These are phyloP conservation scores for Astrephomene gubernaculifera DNA, from an alignment of 139 green algal species.

Conservation along the genomic window DNA sequence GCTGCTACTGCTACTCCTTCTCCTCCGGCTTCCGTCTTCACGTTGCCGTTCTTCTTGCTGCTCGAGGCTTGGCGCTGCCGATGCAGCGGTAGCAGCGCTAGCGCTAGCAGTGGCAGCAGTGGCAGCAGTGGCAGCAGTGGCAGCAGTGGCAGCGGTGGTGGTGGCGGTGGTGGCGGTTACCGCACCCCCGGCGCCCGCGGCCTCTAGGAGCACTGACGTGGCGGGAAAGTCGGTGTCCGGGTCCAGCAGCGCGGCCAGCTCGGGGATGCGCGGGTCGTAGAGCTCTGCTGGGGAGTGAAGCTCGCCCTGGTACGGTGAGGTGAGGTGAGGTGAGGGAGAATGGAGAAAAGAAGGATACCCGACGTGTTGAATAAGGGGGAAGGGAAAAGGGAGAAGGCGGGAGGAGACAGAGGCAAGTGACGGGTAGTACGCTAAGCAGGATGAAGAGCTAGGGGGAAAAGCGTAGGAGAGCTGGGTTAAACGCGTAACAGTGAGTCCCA, in stretches of 20 bases:
- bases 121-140: background rate
- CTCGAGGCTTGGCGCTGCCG: no score
- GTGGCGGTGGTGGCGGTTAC: background rate
- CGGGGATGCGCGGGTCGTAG: slow-evolving; percentile 77
- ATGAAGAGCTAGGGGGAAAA: no score
- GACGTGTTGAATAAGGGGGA: background rate
- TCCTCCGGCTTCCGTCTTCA: no score
- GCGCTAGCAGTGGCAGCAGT: background rate
- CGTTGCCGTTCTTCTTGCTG: no score
- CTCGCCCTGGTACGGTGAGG: slow-evolving; percentile 28
- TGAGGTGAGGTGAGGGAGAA: background rate
- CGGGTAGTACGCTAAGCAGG: no score
- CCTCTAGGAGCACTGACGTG: slow-evolving; percentile 5
- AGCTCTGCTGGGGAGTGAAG: slow-evolving; percentile 57
- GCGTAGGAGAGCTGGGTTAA: no score
- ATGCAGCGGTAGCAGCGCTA: no score
- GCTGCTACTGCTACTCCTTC: no score
- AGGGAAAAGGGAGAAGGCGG: no score
- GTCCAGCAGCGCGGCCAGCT: slow-evolving; percentile 77
- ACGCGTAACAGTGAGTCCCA: no score
- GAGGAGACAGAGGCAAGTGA: background rate
- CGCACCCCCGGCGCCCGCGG: background rate
- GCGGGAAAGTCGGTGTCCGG: slow-evolving; percentile 62
- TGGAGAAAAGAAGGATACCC: no score
- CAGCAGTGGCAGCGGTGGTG: background rate